Conservation (phyloP, 1,139 yeast genomes). For the Zygoascus sp. region DNA sequence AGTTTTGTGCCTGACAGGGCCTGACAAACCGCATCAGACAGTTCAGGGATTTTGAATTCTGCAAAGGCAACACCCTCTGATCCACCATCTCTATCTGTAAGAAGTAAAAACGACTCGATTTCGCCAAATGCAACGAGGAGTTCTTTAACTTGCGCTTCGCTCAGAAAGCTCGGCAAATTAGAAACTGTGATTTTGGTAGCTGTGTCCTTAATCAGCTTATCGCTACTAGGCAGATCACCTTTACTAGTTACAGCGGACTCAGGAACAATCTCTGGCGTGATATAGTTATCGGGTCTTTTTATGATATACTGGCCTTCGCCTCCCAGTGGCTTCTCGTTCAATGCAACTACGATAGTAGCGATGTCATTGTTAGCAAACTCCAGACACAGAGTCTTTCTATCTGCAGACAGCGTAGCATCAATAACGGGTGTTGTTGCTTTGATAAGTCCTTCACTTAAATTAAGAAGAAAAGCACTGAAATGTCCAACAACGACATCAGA, state of each 20-base stretch:
- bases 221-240: slow-evolving; percentile 9
- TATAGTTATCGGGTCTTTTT: slow-evolving; percentile 60
- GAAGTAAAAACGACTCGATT: slow-evolving; percentile 32
- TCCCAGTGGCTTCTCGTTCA: slow-evolving; percentile 39
- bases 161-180: slow-evolving; percentile 40
- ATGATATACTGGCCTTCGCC: slow-evolving; percentile 34
- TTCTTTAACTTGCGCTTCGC: slow-evolving; percentile 38
- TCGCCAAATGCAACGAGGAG: slow-evolving; percentile 39
- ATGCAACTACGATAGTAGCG: slow-evolving; percentile 56
- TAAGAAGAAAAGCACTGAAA: slow-evolving; percentile 23
- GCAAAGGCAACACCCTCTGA: slow-evolving; percentile 46
- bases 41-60: slow-evolving; percentile 32
- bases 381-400: slow-evolving; percentile 38
- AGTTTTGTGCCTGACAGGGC: slow-evolving; percentile 34
- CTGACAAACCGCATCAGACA: slow-evolving; percentile 30
- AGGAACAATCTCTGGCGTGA: slow-evolving; percentile 36
- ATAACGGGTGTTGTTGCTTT: not conserved
- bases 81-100: slow-evolving; percentile 36
- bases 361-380: slow-evolving; percentile 51
- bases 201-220: slow-evolving; percentile 29
- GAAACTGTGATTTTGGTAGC: slow-evolving; percentile 38
- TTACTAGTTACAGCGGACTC: slow-evolving; percentile 27
- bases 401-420: slow-evolving; percentile 8
- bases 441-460: slow-evolving; percentile 17
- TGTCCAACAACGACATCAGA: slow-evolving; percentile 17